Evolutionary conservation across 2,329 filamentous ascomycete genomes (phyloP).

Genomic region (Trichoderma simmonsii): DNA sequence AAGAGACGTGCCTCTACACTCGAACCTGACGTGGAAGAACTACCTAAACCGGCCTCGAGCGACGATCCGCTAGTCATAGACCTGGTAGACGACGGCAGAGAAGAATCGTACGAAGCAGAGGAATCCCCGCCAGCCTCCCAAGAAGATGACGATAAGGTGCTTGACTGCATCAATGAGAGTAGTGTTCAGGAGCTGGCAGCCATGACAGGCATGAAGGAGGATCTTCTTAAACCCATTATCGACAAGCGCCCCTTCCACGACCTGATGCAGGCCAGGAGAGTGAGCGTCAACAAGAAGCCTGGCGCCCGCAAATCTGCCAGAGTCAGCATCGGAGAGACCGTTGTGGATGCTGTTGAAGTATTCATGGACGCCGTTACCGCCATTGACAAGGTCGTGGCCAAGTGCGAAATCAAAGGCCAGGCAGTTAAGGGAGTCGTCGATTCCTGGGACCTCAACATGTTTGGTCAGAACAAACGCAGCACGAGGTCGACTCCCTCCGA

Average conservation of each 20-base stretch:
- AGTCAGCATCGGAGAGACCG: conserved; percentile 50
- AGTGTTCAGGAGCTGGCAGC: conserved; percentile 73
- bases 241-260: conserved; percentile 70
- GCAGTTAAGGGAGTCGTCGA: conserved; percentile 46
- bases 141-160: conserved; percentile 48
- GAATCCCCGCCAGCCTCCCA: conserved; percentile 28
- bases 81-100: conserved; percentile 40
- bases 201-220: conserved; percentile 71
- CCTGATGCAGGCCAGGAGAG: conserved; percentile 62
- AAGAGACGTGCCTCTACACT: conserved; percentile 21
- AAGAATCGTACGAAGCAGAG: conserved; percentile 41
- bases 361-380: conserved; percentile 79
- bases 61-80: conserved; percentile 36
- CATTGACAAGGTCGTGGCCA: conserved; percentile 75
- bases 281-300: conserved; percentile 53
- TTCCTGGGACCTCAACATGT: conserved; percentile 48
- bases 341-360: conserved; percentile 55
- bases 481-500: conserved; percentile 31
- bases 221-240: conserved; percentile 66
- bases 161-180: conserved; percentile 82
- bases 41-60: conserved; percentile 29
- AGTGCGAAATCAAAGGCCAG: conserved; percentile 71
- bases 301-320: conserved; percentile 46
- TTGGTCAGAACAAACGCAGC: conserved; percentile 39
- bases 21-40: conserved; percentile 24